Base-by-base conservation (phyloP, 306 rosid species). In the Urtica urens region DNA sequence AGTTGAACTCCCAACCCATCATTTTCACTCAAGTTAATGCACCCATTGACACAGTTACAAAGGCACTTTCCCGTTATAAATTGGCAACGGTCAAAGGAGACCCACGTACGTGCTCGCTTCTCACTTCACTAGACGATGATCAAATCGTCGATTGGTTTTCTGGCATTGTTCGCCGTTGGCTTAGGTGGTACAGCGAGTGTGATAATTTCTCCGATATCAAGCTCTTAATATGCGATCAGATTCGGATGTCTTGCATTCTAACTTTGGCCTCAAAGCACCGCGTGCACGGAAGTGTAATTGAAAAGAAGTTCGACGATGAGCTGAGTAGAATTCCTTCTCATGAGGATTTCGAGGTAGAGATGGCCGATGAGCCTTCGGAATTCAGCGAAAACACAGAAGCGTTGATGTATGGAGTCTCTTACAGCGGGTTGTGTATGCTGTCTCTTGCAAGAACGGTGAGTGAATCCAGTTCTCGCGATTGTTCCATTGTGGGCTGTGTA, bases 211-310 rank as follows among this genome's bases (percentile, higher is more conserved):
- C 53, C 47, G 96, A 80, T 60, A 57, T 83, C 50, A 86, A 73
- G 79, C 37, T 66, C 57, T 53, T 80, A 60, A 67, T 87, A 38
- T 64, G 75, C 1, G 69, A 69, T 67, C 66, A 72, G 29, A 67
- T 83, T 60, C 73, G 88, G 60, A 78, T 73, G 65, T 83, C 96
- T n/a, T 87, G 96, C 77, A 76, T 83, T 55, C 86, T 83, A 39
- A 87, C 96, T 21, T 76, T 87, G 46, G 96, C 94, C n/a, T 63
- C 75, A 24, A 87, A 87, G 73, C 78, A 78, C 56, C 81, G 81
- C 33, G 38, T 78, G 20, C 83, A 73, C 48, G 96, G 83, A 74
- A 66, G 23, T 11, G 74, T 71, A 58, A 80, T 83, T 63, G 94
- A 76, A 55, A 83, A 74, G 51, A 73, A 31, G 47, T 83, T 83